Percentiles rank a stretch among this genome's conserved stretches.
Evolutionary conservation across 179 eudicot species (phyloP).

Genomic region (Spinacia oleracea): DNA sequence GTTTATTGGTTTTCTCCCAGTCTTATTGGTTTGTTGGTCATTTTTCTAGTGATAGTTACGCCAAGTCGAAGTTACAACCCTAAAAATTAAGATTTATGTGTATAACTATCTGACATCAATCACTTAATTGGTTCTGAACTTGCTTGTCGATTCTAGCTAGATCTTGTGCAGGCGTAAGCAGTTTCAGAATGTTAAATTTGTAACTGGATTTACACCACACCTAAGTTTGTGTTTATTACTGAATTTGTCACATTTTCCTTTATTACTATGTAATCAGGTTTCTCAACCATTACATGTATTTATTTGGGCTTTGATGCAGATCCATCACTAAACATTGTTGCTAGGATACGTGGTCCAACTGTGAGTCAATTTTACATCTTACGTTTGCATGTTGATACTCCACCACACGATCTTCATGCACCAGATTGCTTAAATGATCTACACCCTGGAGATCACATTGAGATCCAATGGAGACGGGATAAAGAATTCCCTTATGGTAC

Average conservation of each 20-base stretch:
- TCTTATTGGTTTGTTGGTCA: no score
- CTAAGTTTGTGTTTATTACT: conserved; percentile 32
- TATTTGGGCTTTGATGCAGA: conserved; percentile 95
- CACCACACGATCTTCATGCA: conserved; percentile 75
- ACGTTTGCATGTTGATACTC: conserved; percentile 41
- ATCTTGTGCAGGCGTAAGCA: conserved; percentile 13
- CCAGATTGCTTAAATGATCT: conserved; percentile 78
- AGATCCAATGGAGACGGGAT: conserved; percentile 98
- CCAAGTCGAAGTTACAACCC: no score
- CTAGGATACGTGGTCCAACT: conserved; percentile 93
- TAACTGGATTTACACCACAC: conserved; percentile 7
- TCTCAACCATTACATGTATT: conserved; percentile 65
- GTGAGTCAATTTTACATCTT: conserved; percentile 51
- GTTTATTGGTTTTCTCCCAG: no score
- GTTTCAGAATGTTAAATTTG: conserved; percentile 28
- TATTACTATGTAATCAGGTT: conserved; percentile 49
- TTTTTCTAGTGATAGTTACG: no score
- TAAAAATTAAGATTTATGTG: no score
- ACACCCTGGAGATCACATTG: conserved; percentile 86
- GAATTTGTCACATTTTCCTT: no score
- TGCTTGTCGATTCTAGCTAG: not conserved
- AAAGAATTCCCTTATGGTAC: conserved; percentile 96
- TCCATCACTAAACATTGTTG: conserved; percentile 68
- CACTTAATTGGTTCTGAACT: conserved; percentile 24
- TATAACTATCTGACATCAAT: no score